Base-by-base conservation (phyloP, 495 filamentous ascomycete genomes). In the Zalerion maritima region DNA sequence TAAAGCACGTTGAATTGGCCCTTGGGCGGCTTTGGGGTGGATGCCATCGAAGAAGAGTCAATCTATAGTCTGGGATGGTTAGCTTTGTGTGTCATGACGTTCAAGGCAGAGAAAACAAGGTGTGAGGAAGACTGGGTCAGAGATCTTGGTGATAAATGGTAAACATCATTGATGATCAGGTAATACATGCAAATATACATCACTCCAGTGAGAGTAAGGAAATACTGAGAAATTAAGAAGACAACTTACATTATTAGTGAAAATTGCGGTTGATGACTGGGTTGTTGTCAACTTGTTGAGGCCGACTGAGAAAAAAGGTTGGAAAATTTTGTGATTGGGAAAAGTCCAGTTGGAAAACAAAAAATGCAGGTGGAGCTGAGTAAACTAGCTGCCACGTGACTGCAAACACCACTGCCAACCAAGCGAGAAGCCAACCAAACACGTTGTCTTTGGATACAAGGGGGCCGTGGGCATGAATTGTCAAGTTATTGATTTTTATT, bases 1-100 rank as follows among this genome's bases (percentile, higher is more conserved):
- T 91, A 94, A 39, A 89, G 73, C 32, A 93, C 57, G 44, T 71
- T 77, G 58, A 92, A 94, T 38, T 73, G 63, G 14, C 65, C 67
- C 18, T 48, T 36, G 5, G 63, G 57, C 5, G 62, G 52, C 29
- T 60, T 62, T 10, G 55, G 42, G 18, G 50, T 31, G 28, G 46
- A 45, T 1, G 41, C 38, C 45, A 54, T 57, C 16, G 28, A 27
- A 3, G 29, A 23, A 15, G 13, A 14, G 15, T 18, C 13, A 3
- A 28, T 21, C 16, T 26, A 21, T 29, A 9, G 24, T 16, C 10
- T 15, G 15, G 6, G 7, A 29, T n/a, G 20, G 35, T 51, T 40
- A 54, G 42, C 28, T 28, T 29, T 24, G 12, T 26, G 6, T 14
- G 18, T 32, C 18, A 14, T 2, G 12, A 32, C 6, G 10, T 15